Evolutionary conservation across 179 eudicot species (phyloP).

Genomic region (Heliamphora pulchella): DNA sequence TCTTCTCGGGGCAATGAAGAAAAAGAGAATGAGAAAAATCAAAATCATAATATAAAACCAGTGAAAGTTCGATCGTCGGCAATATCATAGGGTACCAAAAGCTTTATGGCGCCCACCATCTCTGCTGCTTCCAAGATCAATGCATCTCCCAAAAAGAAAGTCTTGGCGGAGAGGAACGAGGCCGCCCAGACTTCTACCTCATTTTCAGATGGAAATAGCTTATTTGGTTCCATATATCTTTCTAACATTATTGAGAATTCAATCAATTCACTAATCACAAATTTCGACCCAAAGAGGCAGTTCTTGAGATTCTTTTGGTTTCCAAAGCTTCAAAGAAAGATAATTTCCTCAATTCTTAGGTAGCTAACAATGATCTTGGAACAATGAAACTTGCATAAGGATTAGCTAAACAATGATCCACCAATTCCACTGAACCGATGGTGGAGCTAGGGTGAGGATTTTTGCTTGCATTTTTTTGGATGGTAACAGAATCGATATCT

Average conservation of each 20-base stretch:
- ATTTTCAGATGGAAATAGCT: constrained; percentile 48
- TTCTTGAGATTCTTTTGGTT: constrained; percentile 17
- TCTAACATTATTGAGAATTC: constrained; percentile 20
- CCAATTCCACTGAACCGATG: too few species aligned
- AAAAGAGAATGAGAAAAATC: constrained; percentile 73
- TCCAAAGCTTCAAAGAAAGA: constrained; percentile 22
- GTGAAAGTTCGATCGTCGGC: constrained; percentile 41
- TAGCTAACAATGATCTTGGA: too few species aligned
- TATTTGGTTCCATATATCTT: constrained; percentile 30
- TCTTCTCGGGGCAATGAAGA: constrained; percentile 36
- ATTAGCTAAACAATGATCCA: too few species aligned
- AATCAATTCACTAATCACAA: constrained; percentile 7
- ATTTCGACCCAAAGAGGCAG: constrained; percentile 18
- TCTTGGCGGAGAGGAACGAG: constrained; percentile 73
- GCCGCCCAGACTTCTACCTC: constrained; percentile 57
- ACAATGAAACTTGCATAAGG: too few species aligned
- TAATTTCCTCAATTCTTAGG: constrained; percentile 32
- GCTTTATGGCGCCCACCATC: constrained; percentile 91
- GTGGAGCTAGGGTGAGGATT: too few species aligned
- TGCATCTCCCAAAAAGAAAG: constrained; percentile 78
- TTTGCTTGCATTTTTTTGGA: too few species aligned
- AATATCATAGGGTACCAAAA: constrained; percentile 39
- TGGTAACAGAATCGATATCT: too few species aligned
- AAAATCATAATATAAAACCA: constrained; percentile 32
- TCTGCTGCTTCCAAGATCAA: constrained; percentile 85